phyloP scores from a whole-genome alignment of 2,329 filamentous ascomycete genomes.

The Clonostachys rosea region DNA sequence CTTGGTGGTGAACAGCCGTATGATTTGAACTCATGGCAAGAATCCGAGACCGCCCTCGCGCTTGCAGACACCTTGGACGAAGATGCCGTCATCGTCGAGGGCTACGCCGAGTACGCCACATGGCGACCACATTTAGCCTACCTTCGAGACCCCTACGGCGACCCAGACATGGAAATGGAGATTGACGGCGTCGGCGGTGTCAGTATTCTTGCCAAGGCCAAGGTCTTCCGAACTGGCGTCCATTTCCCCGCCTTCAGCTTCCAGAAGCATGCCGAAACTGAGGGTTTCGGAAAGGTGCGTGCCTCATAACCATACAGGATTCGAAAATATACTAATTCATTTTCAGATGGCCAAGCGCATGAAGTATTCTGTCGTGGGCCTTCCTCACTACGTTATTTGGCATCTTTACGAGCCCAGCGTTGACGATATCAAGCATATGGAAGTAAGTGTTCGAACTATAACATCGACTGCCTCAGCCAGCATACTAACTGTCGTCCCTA shows the following conservation, averaged over 20 bases:
- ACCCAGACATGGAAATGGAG: slow-evolving; percentile 99
- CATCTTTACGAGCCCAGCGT: slow-evolving; percentile 99
- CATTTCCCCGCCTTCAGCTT: slow-evolving; percentile 99
- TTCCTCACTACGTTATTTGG: slow-evolving; percentile 98
- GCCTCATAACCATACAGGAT: too few species aligned
- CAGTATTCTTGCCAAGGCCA: slow-evolving; percentile 93
- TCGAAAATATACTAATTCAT: slow-evolving; percentile 5
- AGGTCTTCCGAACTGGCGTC: slow-evolving; percentile 89
- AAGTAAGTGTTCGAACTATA: slow-evolving; percentile 39
- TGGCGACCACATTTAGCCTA: slow-evolving; percentile 98
- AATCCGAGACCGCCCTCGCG: slow-evolving; percentile 92
- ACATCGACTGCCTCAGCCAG: slow-evolving; percentile 4
- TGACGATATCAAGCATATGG: slow-evolving; percentile 96
- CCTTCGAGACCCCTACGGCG: slow-evolving; percentile 91
- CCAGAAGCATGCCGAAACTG: slow-evolving; percentile 96
- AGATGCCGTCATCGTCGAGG: slow-evolving; percentile 97
- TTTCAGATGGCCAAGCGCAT: slow-evolving; percentile 91
- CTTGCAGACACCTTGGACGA: slow-evolving; percentile 94
- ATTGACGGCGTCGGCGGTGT: slow-evolving; percentile 97
- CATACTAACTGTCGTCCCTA: slow-evolving; percentile 21
- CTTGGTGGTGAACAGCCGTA: slow-evolving; percentile 97
- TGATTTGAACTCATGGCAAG: slow-evolving; percentile 98
- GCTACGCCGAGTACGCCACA: slow-evolving; percentile 97
- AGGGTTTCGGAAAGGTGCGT: slow-evolving; percentile 93
- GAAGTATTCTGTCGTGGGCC: slow-evolving; percentile 89